Base-by-base conservation (phyloP, 257 asterid species). In the Primulina huaijiensis region DNA sequence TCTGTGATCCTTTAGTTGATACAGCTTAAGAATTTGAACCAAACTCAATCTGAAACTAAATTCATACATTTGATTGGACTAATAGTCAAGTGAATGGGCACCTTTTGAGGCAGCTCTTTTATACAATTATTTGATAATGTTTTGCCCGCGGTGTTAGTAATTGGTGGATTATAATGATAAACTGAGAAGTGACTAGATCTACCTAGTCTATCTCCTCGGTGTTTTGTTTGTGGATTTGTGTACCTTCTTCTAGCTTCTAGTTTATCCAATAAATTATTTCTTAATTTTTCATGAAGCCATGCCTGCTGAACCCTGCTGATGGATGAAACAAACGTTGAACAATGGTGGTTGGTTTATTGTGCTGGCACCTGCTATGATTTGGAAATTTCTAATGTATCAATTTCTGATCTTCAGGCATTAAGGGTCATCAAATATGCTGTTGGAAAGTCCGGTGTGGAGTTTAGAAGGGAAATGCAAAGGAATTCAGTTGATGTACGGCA, bases 401-500 rank as follows among this genome's bases (percentile, higher is more conserved):
- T 64, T 6, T 43, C 50, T 50, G 33, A 46, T 74, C 61, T 46
- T 62, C 78, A 93, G 99, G 97, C 97, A 64, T 76, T 94, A 52
- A 86, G 99, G 77, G 83, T 91, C 69, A 84, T 94, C 78, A 94
- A 94, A 78, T 94, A 94, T 79, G 90, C 95, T 0, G 89, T 94
- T 73, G 97, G 90, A 68, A 94, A 94, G 88, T 90, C 99, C 1
- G 96, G 99, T 79, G 76, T 92, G 23, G 97, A 87, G 80, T 94
- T 94, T 73, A 85, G 90, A 82, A 89, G 99, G 80, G 99, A 94
- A 86, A 94, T 94, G 96, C 99, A 94, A 74, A 83, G 99, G 85
- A 86, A 94, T 79, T 91, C 99, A 2, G 90, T 89, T 72, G 79
- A 92, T 70, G 82, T 94, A 58, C 95, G 99, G 30, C 96, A 90